Evolutionary conservation across 2,329 filamentous ascomycete genomes (phyloP), one percentile per base, ranked within the genome.

Genomic region (Exophiala oligosperma): DNA sequence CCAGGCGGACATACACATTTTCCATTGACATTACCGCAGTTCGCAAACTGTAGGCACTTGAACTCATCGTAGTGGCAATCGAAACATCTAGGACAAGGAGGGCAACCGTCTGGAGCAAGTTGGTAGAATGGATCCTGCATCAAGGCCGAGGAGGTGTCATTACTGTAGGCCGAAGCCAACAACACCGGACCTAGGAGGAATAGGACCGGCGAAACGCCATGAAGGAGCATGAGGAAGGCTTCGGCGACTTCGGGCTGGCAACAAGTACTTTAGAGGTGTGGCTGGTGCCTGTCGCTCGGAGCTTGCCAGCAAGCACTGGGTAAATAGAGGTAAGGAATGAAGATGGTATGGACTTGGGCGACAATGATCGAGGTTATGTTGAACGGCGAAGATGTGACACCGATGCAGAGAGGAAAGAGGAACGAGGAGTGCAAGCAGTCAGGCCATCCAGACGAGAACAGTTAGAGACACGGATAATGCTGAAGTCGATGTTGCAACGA

Each of bases 61-160:
- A 96, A 95, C 62, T 90, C 91, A 28, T 94, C 92, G 14, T 99
- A 84, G 58, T 97, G 89, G 78, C 94, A 99, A 83, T 99, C 97
- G 82, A 99, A 99, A 79, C 94, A 93, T 64, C 67, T 69, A 8
- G 71, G 73, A 57, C 68, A 80, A 32, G 75, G 68, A 52, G 72
- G 68, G 54, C 63, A 69, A 71, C 91, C 85, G 65, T 85, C 88
- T 75, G 90, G 40, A 17, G 11, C 84, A 48, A 92, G 76, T 38
- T 87, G 83, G 70, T 92, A 79, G 71, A 89, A 84, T 43, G 64
- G 65, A 12, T 84, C 84, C 67, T 80, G 84, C 71, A 84, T 77
- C 75, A 82, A 84, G 65, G 85, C 83, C 63, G 81, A 71, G 51
- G 82, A 81, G 53, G 84, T 84, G 67, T 84, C 86, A 71, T 86